phyloP scores from a whole-genome alignment of 1,284 basidiomycete genomes.

The Ceratobasidium sp. region DNA sequence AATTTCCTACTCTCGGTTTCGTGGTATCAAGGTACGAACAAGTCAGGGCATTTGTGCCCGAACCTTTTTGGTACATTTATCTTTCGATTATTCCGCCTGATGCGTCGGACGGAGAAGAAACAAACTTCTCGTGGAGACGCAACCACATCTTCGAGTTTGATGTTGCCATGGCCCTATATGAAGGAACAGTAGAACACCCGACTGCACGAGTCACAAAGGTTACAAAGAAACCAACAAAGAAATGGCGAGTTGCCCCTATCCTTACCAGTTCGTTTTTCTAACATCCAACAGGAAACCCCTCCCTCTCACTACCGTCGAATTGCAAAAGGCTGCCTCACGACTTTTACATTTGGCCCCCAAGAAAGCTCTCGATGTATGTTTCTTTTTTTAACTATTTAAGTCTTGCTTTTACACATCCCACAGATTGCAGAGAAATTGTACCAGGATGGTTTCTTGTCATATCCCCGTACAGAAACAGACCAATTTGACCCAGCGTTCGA shows the following conservation, averaged over 20 bases:
- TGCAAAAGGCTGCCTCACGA: constrained; percentile 97
- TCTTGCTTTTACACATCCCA: neutral
- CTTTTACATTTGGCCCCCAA: constrained; percentile 90
- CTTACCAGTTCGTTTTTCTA: neutral
- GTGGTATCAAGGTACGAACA: constrained; percentile 94
- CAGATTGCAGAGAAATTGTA: constrained; percentile 96
- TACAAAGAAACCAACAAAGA: constrained; percentile 85
- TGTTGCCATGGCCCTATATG: constrained; percentile 74
- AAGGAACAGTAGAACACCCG: constrained; percentile 69
- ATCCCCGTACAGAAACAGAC: constrained; percentile 98
- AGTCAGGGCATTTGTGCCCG: constrained; percentile 90
- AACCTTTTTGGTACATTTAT: constrained; percentile 92
- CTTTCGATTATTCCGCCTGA: constrained; percentile 61
- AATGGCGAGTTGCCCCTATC: constrained; percentile 70
- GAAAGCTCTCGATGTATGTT: constrained; percentile 83
- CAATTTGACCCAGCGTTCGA: constrained; percentile 95
- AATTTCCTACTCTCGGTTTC: constrained; percentile 98
- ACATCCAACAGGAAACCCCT: constrained; percentile 82
- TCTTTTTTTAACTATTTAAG: no score
- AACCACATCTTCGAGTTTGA: constrained; percentile 83
- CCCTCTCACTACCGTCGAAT: constrained; percentile 95
- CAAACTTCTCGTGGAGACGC: constrained; percentile 85
- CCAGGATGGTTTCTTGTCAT: constrained; percentile 93
- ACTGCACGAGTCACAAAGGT: constrained; percentile 79
- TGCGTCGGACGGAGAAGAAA: constrained; percentile 54